phyloP scores from a whole-genome alignment of 2,329 filamentous ascomycete genomes.

The Botrytis galanthina region DNA sequence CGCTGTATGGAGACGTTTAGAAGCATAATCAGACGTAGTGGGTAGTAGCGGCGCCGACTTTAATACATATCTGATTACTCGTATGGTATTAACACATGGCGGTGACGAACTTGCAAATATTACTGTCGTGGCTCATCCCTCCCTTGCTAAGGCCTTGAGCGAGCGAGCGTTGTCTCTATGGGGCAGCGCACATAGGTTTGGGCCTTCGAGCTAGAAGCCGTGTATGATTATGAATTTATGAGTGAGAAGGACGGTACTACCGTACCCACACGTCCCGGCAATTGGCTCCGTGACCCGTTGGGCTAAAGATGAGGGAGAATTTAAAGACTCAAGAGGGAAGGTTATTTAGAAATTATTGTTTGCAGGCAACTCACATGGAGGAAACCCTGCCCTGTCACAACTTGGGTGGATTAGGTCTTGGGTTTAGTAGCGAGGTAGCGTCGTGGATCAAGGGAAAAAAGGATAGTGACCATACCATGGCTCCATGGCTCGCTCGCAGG shows the following conservation, averaged over 20 bases:
- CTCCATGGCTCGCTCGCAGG: constrained; percentile 11
- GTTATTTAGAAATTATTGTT: constrained; percentile 23
- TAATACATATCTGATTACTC: constrained; percentile 12
- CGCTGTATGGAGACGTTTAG: constrained; percentile 17
- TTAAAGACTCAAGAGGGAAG: constrained; percentile 8
- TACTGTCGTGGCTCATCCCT: constrained; percentile 21
- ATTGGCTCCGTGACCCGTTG: constrained; percentile 29
- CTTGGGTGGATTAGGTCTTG: constrained; percentile 9
- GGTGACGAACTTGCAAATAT: constrained; percentile 19
- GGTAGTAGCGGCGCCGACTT: constrained; percentile 15
- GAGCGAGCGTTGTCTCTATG: constrained; percentile 21
- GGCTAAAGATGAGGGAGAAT: constrained; percentile 16
- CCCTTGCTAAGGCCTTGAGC: constrained; percentile 19
- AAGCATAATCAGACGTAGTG: constrained; percentile 7
- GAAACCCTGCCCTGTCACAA: constrained; percentile 18
- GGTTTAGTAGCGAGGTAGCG: neutral
- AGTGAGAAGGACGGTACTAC: constrained; percentile 27
- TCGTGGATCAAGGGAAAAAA: constrained; percentile 17
- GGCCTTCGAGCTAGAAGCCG: constrained; percentile 21
- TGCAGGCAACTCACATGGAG: constrained; percentile 26
- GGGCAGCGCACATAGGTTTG: constrained; percentile 20
- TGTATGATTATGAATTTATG: constrained; percentile 20
- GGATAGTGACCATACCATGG: no score
- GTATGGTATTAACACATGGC: neutral
- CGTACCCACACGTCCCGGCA: constrained; percentile 26